phyloP scores from a whole-genome alignment of 2,329 filamentous ascomycete species.

The Fusarium caatingaense region DNA sequence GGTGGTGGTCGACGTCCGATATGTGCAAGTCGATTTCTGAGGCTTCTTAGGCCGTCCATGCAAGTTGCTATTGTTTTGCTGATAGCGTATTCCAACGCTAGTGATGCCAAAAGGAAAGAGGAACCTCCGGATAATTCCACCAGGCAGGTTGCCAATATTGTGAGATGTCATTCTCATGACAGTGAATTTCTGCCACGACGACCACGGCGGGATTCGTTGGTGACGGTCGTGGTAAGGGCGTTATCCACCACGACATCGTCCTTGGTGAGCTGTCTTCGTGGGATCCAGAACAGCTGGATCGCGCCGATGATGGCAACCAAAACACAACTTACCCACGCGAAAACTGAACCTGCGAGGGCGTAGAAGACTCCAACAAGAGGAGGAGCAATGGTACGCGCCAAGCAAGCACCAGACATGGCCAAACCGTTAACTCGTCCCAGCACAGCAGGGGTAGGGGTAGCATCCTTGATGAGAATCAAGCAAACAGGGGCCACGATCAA shows the following conservation, averaged over 20 bases:
- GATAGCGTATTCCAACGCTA: conserved; percentile 1
- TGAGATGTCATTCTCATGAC: not conserved
- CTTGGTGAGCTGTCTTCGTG: conserved; percentile 14
- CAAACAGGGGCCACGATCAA: conserved; percentile 76
- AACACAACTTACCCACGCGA: conserved; percentile 56
- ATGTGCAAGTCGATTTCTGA: not conserved
- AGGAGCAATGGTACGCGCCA: conserved; percentile 75
- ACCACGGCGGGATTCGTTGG: conserved; percentile 30
- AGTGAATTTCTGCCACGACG: conserved; percentile 24
- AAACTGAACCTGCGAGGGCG: conserved; percentile 63
- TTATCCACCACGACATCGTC: conserved; percentile 36
- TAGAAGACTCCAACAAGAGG: conserved; percentile 76
- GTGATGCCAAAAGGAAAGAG: not conserved
- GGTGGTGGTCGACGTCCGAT: not conserved
- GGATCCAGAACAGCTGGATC: conserved; percentile 40
- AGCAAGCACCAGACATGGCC: conserved; percentile 77
- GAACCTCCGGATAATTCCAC: not conserved
- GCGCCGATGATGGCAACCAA: conserved; percentile 41
- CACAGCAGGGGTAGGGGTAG: conserved; percentile 69
- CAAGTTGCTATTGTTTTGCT: not conserved
- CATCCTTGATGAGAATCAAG: conserved; percentile 78
- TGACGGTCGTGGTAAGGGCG: conserved; percentile 28
- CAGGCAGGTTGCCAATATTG: not conserved
- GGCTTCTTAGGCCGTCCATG: not conserved
- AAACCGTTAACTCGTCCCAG: conserved; percentile 79